phyloP scores from a whole-genome alignment of 805 yeast species.

The Tetrapisispora arboricola region DNA sequence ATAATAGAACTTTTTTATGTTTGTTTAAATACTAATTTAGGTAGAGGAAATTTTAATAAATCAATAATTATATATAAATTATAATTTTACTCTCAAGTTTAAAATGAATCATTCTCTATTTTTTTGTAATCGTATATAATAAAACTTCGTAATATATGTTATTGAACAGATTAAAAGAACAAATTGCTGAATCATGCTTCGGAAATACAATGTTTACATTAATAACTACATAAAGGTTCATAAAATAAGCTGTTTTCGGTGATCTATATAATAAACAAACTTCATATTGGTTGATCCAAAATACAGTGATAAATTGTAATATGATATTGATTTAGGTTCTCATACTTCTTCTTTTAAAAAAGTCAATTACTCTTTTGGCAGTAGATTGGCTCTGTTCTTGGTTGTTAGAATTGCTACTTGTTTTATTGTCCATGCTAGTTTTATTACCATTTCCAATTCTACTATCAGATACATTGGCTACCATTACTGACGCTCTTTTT shows the following conservation, averaged over 20 bases:
- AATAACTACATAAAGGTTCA: too few relatives aligned
- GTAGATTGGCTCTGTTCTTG: slow-evolving; percentile 36
- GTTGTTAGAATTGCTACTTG: not conserved
- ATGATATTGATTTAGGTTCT: slow-evolving; percentile 11
- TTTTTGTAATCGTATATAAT: too few relatives aligned
- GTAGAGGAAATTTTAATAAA: slow-evolving; percentile 4
- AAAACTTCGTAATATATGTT: too few relatives aligned
- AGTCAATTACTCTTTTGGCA: slow-evolving; percentile 68
- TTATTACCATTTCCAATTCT: not conserved
- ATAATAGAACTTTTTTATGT: slow-evolving; percentile 3
- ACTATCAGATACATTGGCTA: slow-evolving; percentile 3
- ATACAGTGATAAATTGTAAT: too few relatives aligned
- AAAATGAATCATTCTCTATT: not conserved
- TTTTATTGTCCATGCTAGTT: not conserved
- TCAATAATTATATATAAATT: slow-evolving; percentile 3
- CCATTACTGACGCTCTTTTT: slow-evolving; percentile 11
- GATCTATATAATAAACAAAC: too few relatives aligned
- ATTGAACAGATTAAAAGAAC: too few relatives aligned
- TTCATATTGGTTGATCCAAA: too few relatives aligned
- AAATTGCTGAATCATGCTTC: too few relatives aligned
- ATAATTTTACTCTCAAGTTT: slow-evolving; percentile 1
- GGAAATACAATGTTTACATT: too few relatives aligned
- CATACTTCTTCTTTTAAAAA: slow-evolving; percentile 59
- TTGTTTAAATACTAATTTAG: slow-evolving; percentile 4
- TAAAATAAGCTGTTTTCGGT: too few relatives aligned